phyloP scores from a whole-genome alignment of 2,329 filamentous ascomycete genomes.

The Beauveria medogensis region DNA sequence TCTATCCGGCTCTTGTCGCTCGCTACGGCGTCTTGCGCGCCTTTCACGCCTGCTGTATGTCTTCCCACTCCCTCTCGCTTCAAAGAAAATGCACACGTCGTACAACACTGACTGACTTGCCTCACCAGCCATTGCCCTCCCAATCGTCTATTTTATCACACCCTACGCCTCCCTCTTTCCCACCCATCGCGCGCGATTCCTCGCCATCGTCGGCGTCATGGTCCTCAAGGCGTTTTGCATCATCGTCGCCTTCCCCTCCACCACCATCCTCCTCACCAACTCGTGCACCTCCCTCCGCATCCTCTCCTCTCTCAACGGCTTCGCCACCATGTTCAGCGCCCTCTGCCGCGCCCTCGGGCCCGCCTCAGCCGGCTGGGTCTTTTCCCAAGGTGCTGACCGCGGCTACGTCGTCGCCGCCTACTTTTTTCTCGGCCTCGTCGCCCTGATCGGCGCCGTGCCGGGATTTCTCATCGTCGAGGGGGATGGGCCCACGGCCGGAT shows the following conservation, averaged over 20 bases:
- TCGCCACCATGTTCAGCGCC: conserved; percentile 76
- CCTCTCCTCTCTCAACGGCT: conserved; percentile 82
- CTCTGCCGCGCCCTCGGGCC: conserved; percentile 75
- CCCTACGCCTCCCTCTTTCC: conserved; percentile 68
- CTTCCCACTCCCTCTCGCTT: neutral
- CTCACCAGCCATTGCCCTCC: conserved; percentile 53
- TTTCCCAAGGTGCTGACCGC: conserved; percentile 65
- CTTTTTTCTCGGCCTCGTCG: conserved; percentile 64
- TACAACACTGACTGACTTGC: no score
- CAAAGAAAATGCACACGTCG: no score
- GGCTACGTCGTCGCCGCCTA: conserved; percentile 75
- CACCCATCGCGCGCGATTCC: conserved; percentile 40
- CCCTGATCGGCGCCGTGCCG: conserved; percentile 59
- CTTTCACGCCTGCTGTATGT: conserved; percentile 53
- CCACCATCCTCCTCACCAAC: conserved; percentile 86
- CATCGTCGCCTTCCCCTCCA: conserved; percentile 84
- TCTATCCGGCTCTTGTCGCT: conserved; percentile 71
- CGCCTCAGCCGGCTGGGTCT: conserved; percentile 61
- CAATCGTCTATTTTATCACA: conserved; percentile 69
- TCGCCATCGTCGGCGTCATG: conserved; percentile 59
- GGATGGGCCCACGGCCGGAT: conserved; percentile 47
- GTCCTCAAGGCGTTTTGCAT: conserved; percentile 64
- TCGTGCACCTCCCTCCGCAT: conserved; percentile 64
- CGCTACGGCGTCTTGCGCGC: conserved; percentile 67
- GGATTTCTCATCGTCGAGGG: conserved; percentile 68